Evolutionary conservation across 2,329 filamentous ascomycete genomes (phyloP).

Genomic region (Diaporthe longicolla): DNA sequence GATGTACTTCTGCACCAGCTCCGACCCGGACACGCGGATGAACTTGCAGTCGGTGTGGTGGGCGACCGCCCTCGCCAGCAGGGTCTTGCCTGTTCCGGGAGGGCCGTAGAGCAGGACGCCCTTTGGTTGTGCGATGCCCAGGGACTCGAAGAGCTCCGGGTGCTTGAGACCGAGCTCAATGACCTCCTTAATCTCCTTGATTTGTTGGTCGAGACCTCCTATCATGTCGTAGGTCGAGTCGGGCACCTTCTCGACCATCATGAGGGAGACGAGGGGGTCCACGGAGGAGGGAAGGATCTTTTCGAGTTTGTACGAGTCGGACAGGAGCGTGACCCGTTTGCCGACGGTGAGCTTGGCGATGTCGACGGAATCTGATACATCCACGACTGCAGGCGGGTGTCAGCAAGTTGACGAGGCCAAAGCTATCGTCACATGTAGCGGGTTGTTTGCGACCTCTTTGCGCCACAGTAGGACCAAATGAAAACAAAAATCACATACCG

Average conservation of each 20-base stretch:
- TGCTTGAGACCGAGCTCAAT: slow-evolving; percentile 99
- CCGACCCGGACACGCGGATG: slow-evolving; percentile 95
- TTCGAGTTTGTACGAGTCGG: slow-evolving; percentile 98
- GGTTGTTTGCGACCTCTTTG: background rate
- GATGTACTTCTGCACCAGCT: slow-evolving; percentile 99
- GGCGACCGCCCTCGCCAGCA: slow-evolving; percentile 93
- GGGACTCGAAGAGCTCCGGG: slow-evolving; percentile 98
- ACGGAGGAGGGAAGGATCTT: slow-evolving; percentile 99
- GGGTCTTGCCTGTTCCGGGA: slow-evolving; percentile 96
- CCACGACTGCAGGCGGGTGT: slow-evolving; percentile 78
- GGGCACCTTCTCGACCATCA: slow-evolving; percentile 99
- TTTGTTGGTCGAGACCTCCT: slow-evolving; percentile 97
- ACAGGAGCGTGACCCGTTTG: slow-evolving; percentile 96
- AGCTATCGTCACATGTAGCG: too few relatives aligned
- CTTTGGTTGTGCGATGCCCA: slow-evolving; percentile 98
- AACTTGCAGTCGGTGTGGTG: slow-evolving; percentile 99
- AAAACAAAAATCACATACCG: slow-evolving; percentile 68
- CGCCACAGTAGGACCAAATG: background rate
- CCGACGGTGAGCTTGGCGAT: slow-evolving; percentile 95
- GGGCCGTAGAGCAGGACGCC: slow-evolving; percentile 97
- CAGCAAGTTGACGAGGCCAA: slow-evolving; percentile 24
- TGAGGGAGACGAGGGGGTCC: slow-evolving; percentile 97
- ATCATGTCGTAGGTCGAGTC: slow-evolving; percentile 99
- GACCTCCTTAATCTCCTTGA: slow-evolving; percentile 99
- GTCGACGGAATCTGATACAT: slow-evolving; percentile 94